Base-by-base conservation (phyloP, 192 early-diverging fungal genomes). In the Coemansia sp. region DNA sequence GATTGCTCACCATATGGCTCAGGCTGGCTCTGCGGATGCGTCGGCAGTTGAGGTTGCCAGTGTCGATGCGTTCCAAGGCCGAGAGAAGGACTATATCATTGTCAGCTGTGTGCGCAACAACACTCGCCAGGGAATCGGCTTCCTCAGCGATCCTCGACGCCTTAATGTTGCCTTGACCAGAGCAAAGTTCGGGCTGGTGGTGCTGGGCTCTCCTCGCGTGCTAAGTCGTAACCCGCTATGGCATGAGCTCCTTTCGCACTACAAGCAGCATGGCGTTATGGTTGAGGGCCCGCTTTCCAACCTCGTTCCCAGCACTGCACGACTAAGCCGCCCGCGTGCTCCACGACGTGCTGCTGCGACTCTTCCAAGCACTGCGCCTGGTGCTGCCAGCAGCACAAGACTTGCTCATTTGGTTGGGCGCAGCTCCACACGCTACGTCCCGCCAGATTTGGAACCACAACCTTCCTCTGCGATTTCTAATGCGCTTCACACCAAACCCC, bases 11-110 rank as follows among this genome's bases (percentile, higher is more conserved):
- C 92, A 98, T 69, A 97, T 99, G 94, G 91, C 91, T 59, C 92
- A 89, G 56, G 87, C 88, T 48, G 97, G 97, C 12, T 79, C 91
- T 2, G 68, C 97, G 56, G 88, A 86, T 50, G 91, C 90, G 65
- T 94, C 97, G 45, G 76, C 94, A 11, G 94, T 99, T 16, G 97
- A 99, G 66, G 94, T 99, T 4, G 95, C 95, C 20, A 94, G 91
- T 64, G 96, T 99, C 10, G 96, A 99, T 57, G 95, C 96, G 7
- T 99, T 99, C 86, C 96, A 99, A 59, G 96, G 96, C 38, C 91
- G 96, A 65, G 96, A 99, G 65, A 99, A 99, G 79, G 96, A 97
- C 64, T 99, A 97, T 57, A 98, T 99, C 55, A 97, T 99, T 66
- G 80, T 99, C 51, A 91, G 91, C 55, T 97, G 94, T 65, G 96